A percentile compares a stretch with the other conserved stretches of the same genome.
phyloP scores from a whole-genome alignment of 208 protist genomes.

The Herpetomonas tarakana region DNA sequence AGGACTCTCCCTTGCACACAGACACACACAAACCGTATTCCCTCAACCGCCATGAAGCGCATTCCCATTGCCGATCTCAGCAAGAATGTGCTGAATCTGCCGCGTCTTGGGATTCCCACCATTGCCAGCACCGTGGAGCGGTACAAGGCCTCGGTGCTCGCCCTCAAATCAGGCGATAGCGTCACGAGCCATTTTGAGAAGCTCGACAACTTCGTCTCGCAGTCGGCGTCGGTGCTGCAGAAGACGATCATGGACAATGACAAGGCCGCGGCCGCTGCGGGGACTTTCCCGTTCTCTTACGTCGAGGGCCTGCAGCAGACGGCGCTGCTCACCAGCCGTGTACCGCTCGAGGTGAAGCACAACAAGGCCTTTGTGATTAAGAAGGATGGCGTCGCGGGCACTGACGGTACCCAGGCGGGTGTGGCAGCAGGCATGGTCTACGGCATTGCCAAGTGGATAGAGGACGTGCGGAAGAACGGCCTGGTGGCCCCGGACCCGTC shows the following conservation, averaged over 20 bases:
- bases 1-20: no score
- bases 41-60: slow-evolving; percentile 64
- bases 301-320: slow-evolving; percentile 58
- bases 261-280: slow-evolving; percentile 28
- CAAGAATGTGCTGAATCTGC: slow-evolving; percentile 74
- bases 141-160: slow-evolving; percentile 50
- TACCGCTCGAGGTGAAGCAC: slow-evolving; percentile 67
- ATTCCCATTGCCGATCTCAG: slow-evolving; percentile 47
- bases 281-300: slow-evolving; percentile 61
- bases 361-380: slow-evolving; percentile 72
- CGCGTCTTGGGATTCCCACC: slow-evolving; percentile 70
- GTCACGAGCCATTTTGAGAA: slow-evolving; percentile 53
- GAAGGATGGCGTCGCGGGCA: slow-evolving; percentile 20
- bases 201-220: slow-evolving; percentile 61
- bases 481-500: slow-evolving; percentile 25
- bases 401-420: slow-evolving; percentile 50
- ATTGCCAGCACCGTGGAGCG: slow-evolving; percentile 50
- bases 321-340: slow-evolving; percentile 49
- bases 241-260: slow-evolving; percentile 63
- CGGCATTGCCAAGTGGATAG: slow-evolving; percentile 56
- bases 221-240: slow-evolving; percentile 56
- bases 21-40: no score
- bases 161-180: slow-evolving; percentile 56
- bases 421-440: slow-evolving; percentile 65
- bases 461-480: slow-evolving; percentile 31